phyloP scores from a whole-genome alignment of 2,329 filamentous ascomycete genomes.

The Sodiomyces alkalinus region DNA sequence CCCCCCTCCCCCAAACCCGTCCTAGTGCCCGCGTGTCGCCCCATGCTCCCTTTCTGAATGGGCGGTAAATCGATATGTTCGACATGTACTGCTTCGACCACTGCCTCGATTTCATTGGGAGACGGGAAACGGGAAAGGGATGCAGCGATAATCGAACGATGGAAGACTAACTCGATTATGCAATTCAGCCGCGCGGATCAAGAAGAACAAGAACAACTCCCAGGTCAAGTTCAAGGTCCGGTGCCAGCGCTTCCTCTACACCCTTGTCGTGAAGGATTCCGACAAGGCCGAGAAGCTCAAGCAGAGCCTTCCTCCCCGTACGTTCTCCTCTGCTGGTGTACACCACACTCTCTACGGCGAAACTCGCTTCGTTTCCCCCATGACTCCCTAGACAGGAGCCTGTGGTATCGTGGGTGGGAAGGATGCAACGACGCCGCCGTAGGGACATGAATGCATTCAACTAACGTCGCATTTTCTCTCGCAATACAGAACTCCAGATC shows the following conservation, averaged over 20 bases:
- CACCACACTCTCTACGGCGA: no score
- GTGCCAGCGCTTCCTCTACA: constrained; percentile 93
- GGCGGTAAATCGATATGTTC: no score
- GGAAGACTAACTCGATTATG: constrained; percentile 18
- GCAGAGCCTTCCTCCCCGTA: constrained; percentile 97
- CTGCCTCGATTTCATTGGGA: constrained; percentile 3
- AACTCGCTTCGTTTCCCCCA: background rate
- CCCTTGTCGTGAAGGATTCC: constrained; percentile 92
- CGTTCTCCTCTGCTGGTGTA: no score
- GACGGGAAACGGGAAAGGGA: constrained; percentile 6
- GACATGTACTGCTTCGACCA: background rate
- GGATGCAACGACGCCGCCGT: no score
- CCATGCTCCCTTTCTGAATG: no score
- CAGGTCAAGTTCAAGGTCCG: constrained; percentile 99
- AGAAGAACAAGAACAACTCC: constrained; percentile 83
- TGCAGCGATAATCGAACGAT: constrained; percentile 1
- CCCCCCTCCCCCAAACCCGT: background rate
- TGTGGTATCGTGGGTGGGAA: no score
- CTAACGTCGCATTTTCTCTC: no score
- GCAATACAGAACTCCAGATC: constrained; percentile 30
- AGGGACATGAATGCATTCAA: no score
- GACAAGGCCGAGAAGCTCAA: constrained; percentile 99
- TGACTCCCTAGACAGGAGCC: background rate
- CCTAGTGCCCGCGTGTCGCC: no score
- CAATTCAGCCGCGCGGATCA: constrained; percentile 74